These are phyloP conservation scores for Craterostigma plantagineum DNA, from an alignment of 257 asterid species.

Conservation along the genomic window DNA sequence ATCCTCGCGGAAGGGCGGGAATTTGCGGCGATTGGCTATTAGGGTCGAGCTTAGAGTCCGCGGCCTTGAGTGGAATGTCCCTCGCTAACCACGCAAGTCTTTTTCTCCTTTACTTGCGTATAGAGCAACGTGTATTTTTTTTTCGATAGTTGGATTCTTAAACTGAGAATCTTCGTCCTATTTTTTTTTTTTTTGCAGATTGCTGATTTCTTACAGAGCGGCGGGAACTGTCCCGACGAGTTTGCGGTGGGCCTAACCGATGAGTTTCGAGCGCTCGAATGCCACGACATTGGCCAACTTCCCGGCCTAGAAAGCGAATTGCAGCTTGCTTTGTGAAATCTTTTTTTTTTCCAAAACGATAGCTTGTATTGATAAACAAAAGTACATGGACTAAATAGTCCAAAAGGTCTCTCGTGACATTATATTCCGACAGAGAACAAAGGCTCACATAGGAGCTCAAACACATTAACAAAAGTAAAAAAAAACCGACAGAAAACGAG, in stretches of 20 bases:
- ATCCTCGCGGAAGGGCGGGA: constrained; percentile 92
- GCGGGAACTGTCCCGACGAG: constrained; percentile 53
- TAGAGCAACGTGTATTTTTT: no score
- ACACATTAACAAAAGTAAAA: no score
- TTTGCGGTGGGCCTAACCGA: constrained; percentile 60
- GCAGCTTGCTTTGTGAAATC: constrained; percentile 13
- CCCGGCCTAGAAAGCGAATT: constrained; percentile 50
- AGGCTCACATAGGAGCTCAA: no score
- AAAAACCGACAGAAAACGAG: no score
- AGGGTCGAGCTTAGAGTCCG: constrained; percentile 86
- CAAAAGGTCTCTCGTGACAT: no score
- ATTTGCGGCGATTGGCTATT: constrained; percentile 94
- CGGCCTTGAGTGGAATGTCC: constrained; percentile 89
- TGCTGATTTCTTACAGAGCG: constrained; percentile 70
- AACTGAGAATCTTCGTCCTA: no score
- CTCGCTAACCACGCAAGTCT: constrained; percentile 77
- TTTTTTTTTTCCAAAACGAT: no score
- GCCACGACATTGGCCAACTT: constrained; percentile 87
- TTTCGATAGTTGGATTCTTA: not conserved
- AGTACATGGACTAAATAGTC: no score
- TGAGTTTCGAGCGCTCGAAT: constrained; percentile 43
- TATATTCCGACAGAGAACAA: no score
- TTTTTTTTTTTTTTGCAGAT: constrained; percentile 28
- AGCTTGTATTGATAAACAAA: no score
- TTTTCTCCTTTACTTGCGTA: constrained; percentile 5